These are phyloP conservation scores for Torrubiella hemipterigena DNA, from an alignment of 2,329 filamentous ascomycete species.

Conservation along the genomic window DNA sequence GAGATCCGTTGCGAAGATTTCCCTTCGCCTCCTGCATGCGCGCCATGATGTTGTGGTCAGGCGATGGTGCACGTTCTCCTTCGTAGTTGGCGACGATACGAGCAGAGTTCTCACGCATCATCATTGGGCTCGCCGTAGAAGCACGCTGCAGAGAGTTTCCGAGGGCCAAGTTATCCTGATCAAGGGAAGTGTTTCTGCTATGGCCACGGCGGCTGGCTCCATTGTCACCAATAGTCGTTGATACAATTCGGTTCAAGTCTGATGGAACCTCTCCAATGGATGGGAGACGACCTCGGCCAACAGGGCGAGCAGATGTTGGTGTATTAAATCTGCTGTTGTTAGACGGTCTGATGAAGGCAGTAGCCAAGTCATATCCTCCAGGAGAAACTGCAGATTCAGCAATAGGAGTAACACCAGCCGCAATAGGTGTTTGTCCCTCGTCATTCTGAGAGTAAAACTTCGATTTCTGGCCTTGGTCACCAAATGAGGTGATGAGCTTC, in stretches of 20 bases:
- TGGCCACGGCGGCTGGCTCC: conserved; percentile 14
- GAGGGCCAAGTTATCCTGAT: conserved; percentile 27
- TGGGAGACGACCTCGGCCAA: conserved; percentile 53
- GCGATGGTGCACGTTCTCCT: conserved; percentile 48
- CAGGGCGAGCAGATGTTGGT: conserved; percentile 49
- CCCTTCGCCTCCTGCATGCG: conserved; percentile 45
- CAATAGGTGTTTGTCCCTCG: conserved; percentile 60
- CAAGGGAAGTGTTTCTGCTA: conserved; percentile 22
- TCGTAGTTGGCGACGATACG: conserved; percentile 17
- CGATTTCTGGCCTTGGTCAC: conserved; percentile 46
- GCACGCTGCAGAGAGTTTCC: conserved; percentile 47
- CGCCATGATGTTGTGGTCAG: conserved; percentile 46
- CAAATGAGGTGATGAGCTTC: conserved; percentile 87
- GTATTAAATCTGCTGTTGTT: conserved; percentile 59
- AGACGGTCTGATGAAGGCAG: conserved; percentile 55
- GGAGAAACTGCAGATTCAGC: conserved; percentile 59
- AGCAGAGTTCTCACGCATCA: conserved; percentile 38
- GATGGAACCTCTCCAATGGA: conserved; percentile 56
- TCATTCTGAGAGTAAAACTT: conserved; percentile 49
- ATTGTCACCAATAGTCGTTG: no score
- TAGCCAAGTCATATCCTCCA: conserved; percentile 50
- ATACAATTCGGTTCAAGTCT: conserved; percentile 20
- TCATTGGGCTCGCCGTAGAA: conserved; percentile 55
- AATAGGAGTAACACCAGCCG: conserved; percentile 78
- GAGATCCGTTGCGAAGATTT: conserved; percentile 55